phyloP scores from a whole-genome alignment of 2,329 filamentous ascomycete species.

The Calonectria crousiana region DNA sequence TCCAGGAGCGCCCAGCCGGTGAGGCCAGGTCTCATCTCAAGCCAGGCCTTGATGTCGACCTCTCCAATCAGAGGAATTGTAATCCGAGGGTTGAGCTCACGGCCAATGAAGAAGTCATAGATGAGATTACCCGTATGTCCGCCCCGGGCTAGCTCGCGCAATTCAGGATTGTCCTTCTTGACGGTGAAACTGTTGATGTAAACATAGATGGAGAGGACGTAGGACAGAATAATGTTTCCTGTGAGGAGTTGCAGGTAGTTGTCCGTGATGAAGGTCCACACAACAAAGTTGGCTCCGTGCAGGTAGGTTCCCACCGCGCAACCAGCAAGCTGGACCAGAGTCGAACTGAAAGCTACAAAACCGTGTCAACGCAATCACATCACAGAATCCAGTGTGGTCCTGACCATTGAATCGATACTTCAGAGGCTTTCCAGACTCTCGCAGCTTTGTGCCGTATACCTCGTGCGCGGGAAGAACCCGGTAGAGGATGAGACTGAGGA shows the following conservation, averaged over 20 bases:
- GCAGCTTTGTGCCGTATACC: constrained; percentile 75
- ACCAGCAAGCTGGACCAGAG: constrained; percentile 75
- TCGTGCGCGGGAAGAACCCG: constrained; percentile 79
- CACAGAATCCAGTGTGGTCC: constrained; percentile 1
- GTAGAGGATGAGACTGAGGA: constrained; percentile 78
- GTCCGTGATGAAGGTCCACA: constrained; percentile 92
- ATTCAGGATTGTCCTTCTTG: constrained; percentile 74
- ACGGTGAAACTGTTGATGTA: constrained; percentile 85
- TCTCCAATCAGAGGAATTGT: constrained; percentile 82
- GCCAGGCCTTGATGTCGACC: constrained; percentile 88
- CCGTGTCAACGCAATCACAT: background rate
- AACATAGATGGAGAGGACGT: constrained; percentile 77
- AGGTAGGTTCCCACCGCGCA: constrained; percentile 78
- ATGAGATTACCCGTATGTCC: constrained; percentile 84
- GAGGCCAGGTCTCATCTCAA: constrained; percentile 88
- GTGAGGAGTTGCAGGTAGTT: constrained; percentile 89
- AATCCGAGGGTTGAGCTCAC: constrained; percentile 89
- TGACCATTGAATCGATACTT: constrained; percentile 83
- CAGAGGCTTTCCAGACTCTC: constrained; percentile 73
- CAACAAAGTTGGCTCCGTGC: constrained; percentile 81
- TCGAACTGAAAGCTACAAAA: constrained; percentile 75
- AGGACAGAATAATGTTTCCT: constrained; percentile 81
- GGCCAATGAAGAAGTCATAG: constrained; percentile 97
- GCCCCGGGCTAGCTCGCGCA: constrained; percentile 82
- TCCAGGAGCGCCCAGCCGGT: constrained; percentile 88